Conservation (phyloP, 2,329 filamentous ascomycete genomes). For the Colletotrichum euphorbiae region DNA sequence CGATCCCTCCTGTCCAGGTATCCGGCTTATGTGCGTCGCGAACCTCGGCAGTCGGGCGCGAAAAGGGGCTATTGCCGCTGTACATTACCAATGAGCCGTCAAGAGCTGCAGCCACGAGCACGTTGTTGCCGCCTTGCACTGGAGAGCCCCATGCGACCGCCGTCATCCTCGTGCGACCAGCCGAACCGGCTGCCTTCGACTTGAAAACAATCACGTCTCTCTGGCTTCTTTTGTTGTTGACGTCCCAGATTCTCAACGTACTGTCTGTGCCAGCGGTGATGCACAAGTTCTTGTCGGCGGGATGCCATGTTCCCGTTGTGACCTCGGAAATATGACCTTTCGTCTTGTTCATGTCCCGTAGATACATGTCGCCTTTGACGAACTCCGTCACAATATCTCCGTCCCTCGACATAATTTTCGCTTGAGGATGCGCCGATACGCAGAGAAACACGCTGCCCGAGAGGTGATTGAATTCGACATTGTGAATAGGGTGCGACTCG, state of each 20-base stretch:
- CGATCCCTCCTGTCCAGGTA: constrained; percentile 92
- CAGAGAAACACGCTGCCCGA: constrained; percentile 86
- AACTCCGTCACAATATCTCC: constrained; percentile 89
- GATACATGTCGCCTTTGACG: constrained; percentile 97
- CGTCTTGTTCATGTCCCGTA: constrained; percentile 96
- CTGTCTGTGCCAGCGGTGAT: constrained; percentile 95
- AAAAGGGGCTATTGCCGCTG: constrained; percentile 87
- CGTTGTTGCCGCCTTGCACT: constrained; percentile 79
- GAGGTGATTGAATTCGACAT: constrained; percentile 86
- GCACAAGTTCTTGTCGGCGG: constrained; percentile 84
- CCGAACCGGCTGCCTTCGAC: constrained; percentile 86
- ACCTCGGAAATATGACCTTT: constrained; percentile 96
- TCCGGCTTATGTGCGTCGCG: constrained; percentile 82
- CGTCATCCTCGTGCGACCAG: constrained; percentile 93
- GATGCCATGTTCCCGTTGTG: constrained; percentile 91
- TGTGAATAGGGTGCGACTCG: constrained; percentile 90
- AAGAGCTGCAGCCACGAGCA: constrained; percentile 84
- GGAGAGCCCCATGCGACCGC: constrained; percentile 87
- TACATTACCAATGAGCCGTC: constrained; percentile 95
- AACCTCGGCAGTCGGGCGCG: constrained; percentile 84
- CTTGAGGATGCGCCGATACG: constrained; percentile 88
- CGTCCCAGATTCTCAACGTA: constrained; percentile 95
- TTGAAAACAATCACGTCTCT: constrained; percentile 97
- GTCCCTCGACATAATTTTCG: constrained; percentile 89
- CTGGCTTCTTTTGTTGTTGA: constrained; percentile 89